Evolutionary conservation across 2,329 filamentous ascomycete genomes (phyloP), one percentile per base, ranked within the genome.

Genomic region (Penicillium thymicola): DNA sequence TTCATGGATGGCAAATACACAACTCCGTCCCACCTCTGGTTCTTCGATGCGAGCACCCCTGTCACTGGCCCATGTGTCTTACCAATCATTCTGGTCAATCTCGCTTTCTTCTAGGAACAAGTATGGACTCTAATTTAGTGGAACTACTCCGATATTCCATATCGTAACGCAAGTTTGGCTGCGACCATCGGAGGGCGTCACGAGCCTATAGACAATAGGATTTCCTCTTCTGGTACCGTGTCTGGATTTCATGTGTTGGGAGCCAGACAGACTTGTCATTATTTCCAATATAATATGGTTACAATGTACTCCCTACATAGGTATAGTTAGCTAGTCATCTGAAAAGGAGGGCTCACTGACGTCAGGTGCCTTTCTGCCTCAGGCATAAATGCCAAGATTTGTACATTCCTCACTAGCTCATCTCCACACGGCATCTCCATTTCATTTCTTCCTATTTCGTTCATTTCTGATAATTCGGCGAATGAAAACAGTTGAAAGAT

Each of bases 361-460:
- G 59, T 62, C 60, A 62, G 43, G 56, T 62, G 59, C 28, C 8
- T 1, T 40, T 1, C 0, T 48, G 56, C 60, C 60, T 61, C 46
- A 59, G 59, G 52, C 51, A 47, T 9, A 8, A 6, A n/a, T 23
- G 28, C 47, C 28, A 37, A 32, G 27, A 4, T 13, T 27, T 16
- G n/a, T 10, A 23, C 18, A 53, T 18, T 32, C 27, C 51, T 44
- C 21, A 40, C 18, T 25, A 41, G 9, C 36, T 43, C 38, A n/a
- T 34, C 37, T 51, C 28, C 48, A 51, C 38, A 34, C 9, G 10
- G 4, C 21, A 3, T 34, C 18, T 18, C 48, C 27, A 51, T 32
- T 11, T 21, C 27, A 51, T 32, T 11, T 21, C 18, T 11, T 21
- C 14, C 10, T n/a, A 2, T 11, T 18, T 27, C 13, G 38, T 34